Conservation (phyloP, 2,329 filamentous ascomycete genomes). For the Atkinsonella texensis region DNA sequence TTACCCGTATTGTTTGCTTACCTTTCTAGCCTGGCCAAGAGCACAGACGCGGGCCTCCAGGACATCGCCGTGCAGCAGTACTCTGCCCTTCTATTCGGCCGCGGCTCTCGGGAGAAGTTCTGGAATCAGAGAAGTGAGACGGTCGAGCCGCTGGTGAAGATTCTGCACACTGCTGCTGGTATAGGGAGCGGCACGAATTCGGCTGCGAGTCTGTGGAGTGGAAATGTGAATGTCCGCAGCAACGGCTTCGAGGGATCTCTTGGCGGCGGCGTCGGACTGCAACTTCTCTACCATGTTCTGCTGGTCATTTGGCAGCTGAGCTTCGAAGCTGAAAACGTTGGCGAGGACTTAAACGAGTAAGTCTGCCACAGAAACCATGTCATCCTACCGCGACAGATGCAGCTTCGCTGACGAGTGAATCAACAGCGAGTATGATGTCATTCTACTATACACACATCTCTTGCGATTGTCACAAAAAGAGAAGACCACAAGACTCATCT, state of each 20-base stretch:
- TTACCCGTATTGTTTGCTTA: conserved; percentile 78
- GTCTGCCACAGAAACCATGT: conserved; percentile 17
- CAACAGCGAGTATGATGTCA: conserved; percentile 79
- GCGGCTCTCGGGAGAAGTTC: conserved; percentile 65
- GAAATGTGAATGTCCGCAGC: conserved; percentile 38
- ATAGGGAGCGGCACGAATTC: conserved; percentile 52
- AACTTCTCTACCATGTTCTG: conserved; percentile 87
- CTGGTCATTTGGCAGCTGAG: conserved; percentile 94
- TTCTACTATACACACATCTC: conserved; percentile 84
- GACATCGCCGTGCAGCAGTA: conserved; percentile 92
- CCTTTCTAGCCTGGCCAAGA: conserved; percentile 71
- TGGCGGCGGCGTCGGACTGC: conserved; percentile 77
- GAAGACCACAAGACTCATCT: conserved; percentile 85
- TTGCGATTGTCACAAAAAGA: conserved; percentile 90
- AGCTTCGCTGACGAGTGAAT: not conserved
- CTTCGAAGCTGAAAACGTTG: conserved; percentile 69
- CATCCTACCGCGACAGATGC: not conserved
- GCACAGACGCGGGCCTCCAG: conserved; percentile 77
- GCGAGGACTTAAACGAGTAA: conserved; percentile 73
- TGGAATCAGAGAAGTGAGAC: conserved; percentile 88
- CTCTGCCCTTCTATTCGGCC: conserved; percentile 69
- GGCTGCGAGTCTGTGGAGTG: conserved; percentile 50
- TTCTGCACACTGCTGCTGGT: conserved; percentile 68
- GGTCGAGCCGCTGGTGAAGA: conserved; percentile 67
- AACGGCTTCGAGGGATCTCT: conserved; percentile 50